Percentiles rank a stretch among this genome's conserved stretches.
Evolutionary conservation across 1,139 yeast genomes (phyloP).

Genomic region (Eremothecium coryli): DNA sequence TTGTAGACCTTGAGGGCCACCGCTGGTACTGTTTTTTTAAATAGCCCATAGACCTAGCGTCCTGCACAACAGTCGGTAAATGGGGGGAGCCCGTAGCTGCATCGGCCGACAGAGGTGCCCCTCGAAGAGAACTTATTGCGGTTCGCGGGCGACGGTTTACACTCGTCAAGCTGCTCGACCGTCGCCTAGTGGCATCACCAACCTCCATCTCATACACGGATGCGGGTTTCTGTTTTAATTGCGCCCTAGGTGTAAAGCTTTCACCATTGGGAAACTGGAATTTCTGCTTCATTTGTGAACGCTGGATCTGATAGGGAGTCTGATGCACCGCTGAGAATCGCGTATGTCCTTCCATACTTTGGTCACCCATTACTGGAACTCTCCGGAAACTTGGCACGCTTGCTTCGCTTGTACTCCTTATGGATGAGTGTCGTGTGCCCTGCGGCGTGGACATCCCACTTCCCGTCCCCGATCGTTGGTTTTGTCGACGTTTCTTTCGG

Average conservation of each 20-base stretch:
- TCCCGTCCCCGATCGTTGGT: constrained; percentile 5
- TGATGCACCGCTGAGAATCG: background rate
- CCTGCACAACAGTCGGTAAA: too few relatives aligned
- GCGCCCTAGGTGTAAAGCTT: constrained; percentile 24
- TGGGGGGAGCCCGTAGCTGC: too few relatives aligned
- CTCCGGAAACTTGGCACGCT: background rate
- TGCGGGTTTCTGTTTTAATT: too few relatives aligned
- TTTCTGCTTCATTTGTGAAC: constrained; percentile 22
- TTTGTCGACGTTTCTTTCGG: constrained; percentile 7
- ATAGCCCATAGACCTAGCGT: too few relatives aligned
- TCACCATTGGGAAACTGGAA: constrained; percentile 30
- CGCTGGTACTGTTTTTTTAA: too few relatives aligned
- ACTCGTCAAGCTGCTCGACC: too few relatives aligned
- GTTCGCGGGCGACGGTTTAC: too few relatives aligned
- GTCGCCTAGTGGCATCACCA: too few relatives aligned
- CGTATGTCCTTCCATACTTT: constrained; percentile 1
- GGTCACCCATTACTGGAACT: background rate
- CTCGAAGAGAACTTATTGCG: too few relatives aligned
- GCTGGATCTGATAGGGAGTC: constrained; percentile 26
- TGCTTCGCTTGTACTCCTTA: background rate
- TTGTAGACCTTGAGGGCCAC: background rate
- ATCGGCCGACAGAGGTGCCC: too few relatives aligned
- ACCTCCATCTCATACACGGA: too few relatives aligned
- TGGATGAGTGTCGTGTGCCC: background rate
- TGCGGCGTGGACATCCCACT: background rate